Evolutionary conservation across 2,329 filamentous ascomycete species (phyloP).

Genomic region (Monosporascus sp.): DNA sequence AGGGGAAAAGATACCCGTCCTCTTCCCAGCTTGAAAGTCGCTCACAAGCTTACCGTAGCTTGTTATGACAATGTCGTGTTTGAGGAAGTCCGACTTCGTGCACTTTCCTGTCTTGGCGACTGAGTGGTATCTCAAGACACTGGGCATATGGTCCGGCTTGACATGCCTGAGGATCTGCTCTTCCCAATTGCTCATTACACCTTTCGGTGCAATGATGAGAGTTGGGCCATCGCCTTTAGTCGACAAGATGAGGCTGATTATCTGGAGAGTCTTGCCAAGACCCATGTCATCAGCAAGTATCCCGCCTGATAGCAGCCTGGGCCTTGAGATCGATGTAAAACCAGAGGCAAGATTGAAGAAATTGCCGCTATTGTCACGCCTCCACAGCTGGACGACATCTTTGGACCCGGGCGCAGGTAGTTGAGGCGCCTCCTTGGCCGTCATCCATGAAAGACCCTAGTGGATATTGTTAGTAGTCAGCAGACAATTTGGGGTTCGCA

Average conservation of each 20-base stretch:
- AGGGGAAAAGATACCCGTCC: conserved; percentile 39
- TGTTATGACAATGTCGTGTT: conserved; percentile 74
- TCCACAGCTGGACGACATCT: conserved; percentile 74
- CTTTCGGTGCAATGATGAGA: conserved; percentile 74
- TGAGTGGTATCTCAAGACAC: conserved; percentile 71
- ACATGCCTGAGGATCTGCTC: conserved; percentile 73
- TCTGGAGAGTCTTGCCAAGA: conserved; percentile 80
- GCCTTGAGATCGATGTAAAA: conserved; percentile 53
- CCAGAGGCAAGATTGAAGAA: conserved; percentile 69
- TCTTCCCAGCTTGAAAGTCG: conserved; percentile 51
- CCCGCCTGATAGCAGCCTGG: conserved; percentile 68
- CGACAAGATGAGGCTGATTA: conserved; percentile 69
- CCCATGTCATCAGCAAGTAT: conserved; percentile 94
- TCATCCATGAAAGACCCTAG: conserved; percentile 77
- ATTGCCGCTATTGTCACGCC: conserved; percentile 37
- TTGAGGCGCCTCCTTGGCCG: conserved; percentile 65
- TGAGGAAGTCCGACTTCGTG: conserved; percentile 50
- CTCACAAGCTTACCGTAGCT: conserved; percentile 72
- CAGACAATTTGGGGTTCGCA: not conserved
- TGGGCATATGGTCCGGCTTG: conserved; percentile 54
- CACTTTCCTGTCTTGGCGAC: conserved; percentile 39
- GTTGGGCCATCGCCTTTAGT: conserved; percentile 54
- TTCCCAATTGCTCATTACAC: conserved; percentile 88
- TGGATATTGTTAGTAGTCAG: conserved; percentile 10
- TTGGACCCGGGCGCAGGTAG: conserved; percentile 54